Evolutionary conservation across 441 rosid genomes (phyloP).

Genomic region (Pelargonium cotyledonis): DNA sequence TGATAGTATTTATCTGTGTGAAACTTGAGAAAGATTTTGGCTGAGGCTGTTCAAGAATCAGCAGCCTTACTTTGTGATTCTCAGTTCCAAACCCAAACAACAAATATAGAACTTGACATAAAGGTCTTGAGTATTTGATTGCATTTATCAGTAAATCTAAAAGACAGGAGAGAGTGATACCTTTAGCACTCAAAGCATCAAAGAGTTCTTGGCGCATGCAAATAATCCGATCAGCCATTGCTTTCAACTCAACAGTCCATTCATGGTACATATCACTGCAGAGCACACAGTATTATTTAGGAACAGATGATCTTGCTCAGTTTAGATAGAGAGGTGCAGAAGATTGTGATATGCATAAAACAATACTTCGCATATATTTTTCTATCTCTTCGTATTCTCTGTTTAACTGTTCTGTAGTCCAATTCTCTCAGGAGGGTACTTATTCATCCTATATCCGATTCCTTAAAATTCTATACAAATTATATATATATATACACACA

Average conservation of each 20-base stretch:
- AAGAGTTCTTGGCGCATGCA: conserved; percentile 55
- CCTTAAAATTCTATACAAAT: background rate
- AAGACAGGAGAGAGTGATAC: conserved; percentile 18
- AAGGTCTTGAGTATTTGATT: background rate
- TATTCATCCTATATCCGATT: conserved; percentile 3
- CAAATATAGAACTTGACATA: background rate
- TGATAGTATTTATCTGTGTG: background rate
- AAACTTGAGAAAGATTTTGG: background rate
- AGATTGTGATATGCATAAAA: background rate
- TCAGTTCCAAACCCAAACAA: conserved; percentile 9
- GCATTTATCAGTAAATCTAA: background rate
- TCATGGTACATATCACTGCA: conserved; percentile 46
- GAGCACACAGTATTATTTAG: background rate
- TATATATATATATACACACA: background rate
- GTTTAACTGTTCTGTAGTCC: background rate
- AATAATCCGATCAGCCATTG: conserved; percentile 61
- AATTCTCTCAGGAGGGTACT: background rate
- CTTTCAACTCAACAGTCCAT: conserved; percentile 61
- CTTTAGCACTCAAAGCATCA: conserved; percentile 44
- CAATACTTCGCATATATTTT: background rate
- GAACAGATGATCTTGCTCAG: background rate
- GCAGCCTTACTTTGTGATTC: background rate
- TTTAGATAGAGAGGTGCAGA: background rate
- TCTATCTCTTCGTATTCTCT: background rate
- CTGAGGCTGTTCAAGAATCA: conserved; percentile 9